Conservation (phyloP, 2,329 filamentous ascomycete genomes). For the Zelopaecilomyces penicillatus region DNA sequence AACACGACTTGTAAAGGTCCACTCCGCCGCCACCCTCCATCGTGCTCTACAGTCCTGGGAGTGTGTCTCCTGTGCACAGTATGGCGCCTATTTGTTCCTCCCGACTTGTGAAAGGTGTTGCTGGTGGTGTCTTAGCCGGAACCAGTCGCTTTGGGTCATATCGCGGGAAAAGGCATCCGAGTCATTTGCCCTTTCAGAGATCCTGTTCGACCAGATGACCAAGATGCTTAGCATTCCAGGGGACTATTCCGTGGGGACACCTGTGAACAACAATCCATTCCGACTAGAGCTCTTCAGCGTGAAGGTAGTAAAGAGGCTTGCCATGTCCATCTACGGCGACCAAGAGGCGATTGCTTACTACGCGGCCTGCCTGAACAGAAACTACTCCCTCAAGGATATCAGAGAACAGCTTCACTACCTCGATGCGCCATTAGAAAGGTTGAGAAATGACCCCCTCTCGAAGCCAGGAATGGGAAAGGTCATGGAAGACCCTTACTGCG, state of each 20-base stretch:
- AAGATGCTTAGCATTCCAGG: constrained; percentile 17
- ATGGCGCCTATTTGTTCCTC: constrained; percentile 23
- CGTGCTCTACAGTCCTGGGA: constrained; percentile 13
- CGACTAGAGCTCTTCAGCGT: constrained; percentile 17
- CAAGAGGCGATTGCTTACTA: constrained; percentile 2
- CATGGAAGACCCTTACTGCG: constrained; percentile 3
- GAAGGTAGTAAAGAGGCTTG: constrained; percentile 20
- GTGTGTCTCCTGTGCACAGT: constrained; percentile 21
- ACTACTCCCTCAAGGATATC: background rate
- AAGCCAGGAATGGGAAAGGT: constrained; percentile 1
- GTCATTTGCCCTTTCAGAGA: constrained; percentile 16
- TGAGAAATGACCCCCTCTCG: background rate
- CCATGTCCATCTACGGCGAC: constrained; percentile 17
- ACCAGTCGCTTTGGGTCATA: constrained; percentile 18
- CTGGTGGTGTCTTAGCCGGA: constrained; percentile 18
- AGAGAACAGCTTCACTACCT: background rate
- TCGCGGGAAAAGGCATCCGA: constrained; percentile 12
- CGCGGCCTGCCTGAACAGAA: background rate
- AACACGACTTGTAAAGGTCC: constrained; percentile 15
- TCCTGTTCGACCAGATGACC: constrained; percentile 11
- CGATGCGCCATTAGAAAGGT: background rate
- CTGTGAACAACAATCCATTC: constrained; percentile 8
- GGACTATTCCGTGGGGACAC: constrained; percentile 12
- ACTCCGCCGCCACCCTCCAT: constrained; percentile 15
- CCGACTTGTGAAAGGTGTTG: constrained; percentile 24